Base-by-base conservation (phyloP, 306 rosid genomes). In the Rubus idaeus region DNA sequence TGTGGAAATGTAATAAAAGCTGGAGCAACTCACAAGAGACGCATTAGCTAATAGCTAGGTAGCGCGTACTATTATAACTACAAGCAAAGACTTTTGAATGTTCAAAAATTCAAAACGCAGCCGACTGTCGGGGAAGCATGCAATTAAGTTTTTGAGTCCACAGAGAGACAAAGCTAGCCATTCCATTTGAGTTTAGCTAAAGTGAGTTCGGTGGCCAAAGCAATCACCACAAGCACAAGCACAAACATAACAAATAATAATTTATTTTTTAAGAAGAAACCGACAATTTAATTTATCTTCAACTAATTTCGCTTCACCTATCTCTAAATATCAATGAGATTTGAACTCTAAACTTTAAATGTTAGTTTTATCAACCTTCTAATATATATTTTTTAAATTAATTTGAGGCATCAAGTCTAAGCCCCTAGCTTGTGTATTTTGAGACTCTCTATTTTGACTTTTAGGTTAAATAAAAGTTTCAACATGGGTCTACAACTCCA, bases 1-100 rank as follows among this genome's bases (percentile, higher is more conserved):
- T n/a, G 67, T 13, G 67, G 42, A 42, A 23, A 23, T 8, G 77
- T 21, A 60, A 41, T 57, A 5, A 55, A 73, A 56, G 77, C 44
- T 41, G 17, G 67, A 26, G 13, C 60, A 39, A 12, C 42, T 41
- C 42, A 8, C 0, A 11, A 11, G 76, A 30, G 76, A 2, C 68
- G 14, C 14, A 2, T 42, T 64, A 30, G 2, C 35, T 30, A 7
- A 47, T 64, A 30, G 2, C 35, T 30, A 7, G 69, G 69, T 39
- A n/a, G 10, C 42, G 5, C 30, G 10, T 42, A 10, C 44, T 14
- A 57, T 73, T 57, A 30, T 2, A 20, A 73, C 21, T 42, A 23
- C 68, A 9, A 57, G 4, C 68, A 23, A 40, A 53, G 76, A 72
- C 76, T 72, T 72, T 53, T n/a, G 50, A 53, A n/a, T 10, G 6